These are phyloP conservation scores for Clitocybe nebularis DNA, from an alignment of 1,284 basidiomycete genomes.

Conservation along the genomic window DNA sequence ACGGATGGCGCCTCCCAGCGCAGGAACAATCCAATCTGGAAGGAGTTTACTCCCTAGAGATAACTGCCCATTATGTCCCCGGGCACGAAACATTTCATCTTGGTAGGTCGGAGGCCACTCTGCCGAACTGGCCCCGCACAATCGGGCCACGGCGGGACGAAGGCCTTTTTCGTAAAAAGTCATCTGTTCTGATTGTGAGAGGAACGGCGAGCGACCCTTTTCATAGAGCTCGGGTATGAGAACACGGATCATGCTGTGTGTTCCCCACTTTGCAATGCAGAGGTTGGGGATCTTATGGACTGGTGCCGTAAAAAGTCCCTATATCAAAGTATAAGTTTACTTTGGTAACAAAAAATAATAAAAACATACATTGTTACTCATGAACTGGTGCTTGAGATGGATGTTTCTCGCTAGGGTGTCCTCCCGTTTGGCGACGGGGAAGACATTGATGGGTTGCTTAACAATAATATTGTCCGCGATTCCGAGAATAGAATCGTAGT, in stretches of 20 bases:
- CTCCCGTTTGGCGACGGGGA: not conserved
- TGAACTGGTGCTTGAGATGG: not conserved
- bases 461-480: not conserved
- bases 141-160: slow-evolving; percentile 16
- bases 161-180: slow-evolving; percentile 17
- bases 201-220: not conserved
- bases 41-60: slow-evolving; percentile 18
- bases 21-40: slow-evolving; percentile 1
- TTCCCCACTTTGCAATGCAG: slow-evolving; percentile 19
- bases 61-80: slow-evolving; percentile 12
- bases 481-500: not conserved
- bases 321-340: no score
- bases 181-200: slow-evolving; percentile 12
- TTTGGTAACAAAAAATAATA: not conserved
- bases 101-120: slow-evolving; percentile 22
- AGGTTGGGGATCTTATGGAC: slow-evolving; percentile 26
- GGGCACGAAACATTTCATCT: slow-evolving; percentile 18
- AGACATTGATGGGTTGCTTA: not conserved
- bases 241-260: slow-evolving; percentile 17
- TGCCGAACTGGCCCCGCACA: slow-evolving; percentile 5
- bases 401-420: not conserved
- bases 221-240: slow-evolving; percentile 20
- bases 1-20: slow-evolving; percentile 17
- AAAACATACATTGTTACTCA: not conserved
- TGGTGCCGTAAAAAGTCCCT: slow-evolving; percentile 10